phyloP scores from a whole-genome alignment of 495 filamentous ascomycete species.

The Parmelia sp. region DNA sequence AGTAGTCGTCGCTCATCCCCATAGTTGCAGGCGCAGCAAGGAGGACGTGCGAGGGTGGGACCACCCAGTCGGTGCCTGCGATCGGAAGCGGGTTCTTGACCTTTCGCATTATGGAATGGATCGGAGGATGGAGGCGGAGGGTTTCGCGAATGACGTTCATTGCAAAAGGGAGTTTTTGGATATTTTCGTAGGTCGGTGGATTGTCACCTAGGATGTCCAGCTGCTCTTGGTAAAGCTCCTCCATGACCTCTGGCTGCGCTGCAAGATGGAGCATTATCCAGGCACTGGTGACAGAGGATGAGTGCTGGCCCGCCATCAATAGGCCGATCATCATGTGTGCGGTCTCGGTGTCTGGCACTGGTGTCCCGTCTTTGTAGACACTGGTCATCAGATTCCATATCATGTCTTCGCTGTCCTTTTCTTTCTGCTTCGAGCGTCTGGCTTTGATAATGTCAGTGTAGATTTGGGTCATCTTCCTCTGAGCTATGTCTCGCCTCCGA shows the following conservation, averaged over 20 bases:
- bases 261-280: slow-evolving; percentile 81
- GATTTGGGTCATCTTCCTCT: slow-evolving; percentile 64
- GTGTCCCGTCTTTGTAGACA: slow-evolving; percentile 65
- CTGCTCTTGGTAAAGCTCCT: slow-evolving; percentile 74
- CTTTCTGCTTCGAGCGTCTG: slow-evolving; percentile 47
- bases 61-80: slow-evolving; percentile 67
- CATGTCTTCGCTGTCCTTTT: slow-evolving; percentile 59
- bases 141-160: slow-evolving; percentile 73
- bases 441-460: slow-evolving; percentile 71
- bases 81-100: slow-evolving; percentile 75
- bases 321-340: slow-evolving; percentile 90
- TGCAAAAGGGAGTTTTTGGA: slow-evolving; percentile 64
- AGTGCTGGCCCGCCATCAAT: slow-evolving; percentile 85
- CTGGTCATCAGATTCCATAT: slow-evolving; percentile 77
- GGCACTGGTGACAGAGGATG: slow-evolving; percentile 70
- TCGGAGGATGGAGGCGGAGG: slow-evolving; percentile 72
- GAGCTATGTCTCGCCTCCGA: slow-evolving; percentile 67
- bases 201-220: slow-evolving; percentile 52
- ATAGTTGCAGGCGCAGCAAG: slow-evolving; percentile 79
- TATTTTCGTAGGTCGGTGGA: slow-evolving; percentile 57
- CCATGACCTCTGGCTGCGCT: slow-evolving; percentile 61
- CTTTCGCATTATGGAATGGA: slow-evolving; percentile 80
- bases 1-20: slow-evolving; percentile 63
- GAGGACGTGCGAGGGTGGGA: slow-evolving; percentile 71
- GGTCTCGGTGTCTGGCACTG: slow-evolving; percentile 70